Evolutionary conservation across 2,329 filamentous ascomycete species (phyloP), one percentile per base, ranked within the genome.

Genomic region (Aspergillus costaricaensis): DNA sequence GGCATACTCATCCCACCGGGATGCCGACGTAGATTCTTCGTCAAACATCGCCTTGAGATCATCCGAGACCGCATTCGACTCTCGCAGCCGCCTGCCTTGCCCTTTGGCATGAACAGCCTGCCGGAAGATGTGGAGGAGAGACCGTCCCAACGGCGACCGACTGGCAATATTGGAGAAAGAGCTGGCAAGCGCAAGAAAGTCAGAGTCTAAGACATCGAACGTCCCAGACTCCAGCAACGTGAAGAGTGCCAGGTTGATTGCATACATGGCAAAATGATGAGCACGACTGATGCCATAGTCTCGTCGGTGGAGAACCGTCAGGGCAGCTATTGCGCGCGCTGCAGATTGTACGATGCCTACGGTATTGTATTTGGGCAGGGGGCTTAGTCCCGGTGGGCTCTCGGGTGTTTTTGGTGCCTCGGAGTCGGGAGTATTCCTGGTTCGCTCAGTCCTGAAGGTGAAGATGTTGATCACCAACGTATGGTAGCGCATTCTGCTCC

Each of bases 241-340:
- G 47, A 77, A 77, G 0, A 77, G 60, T 2, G 75, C 75, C 7
- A 77, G 65, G 21, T 76, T 77, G 51, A 77, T 72, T 0, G 75
- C 73, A 53, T 76, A 77, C 59, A 77, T 65, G 12, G 74, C 71
- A 48, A 76, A 77, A 19, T 72, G 67, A 56, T 77, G 75, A 5
- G 72, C 73, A 4, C 74, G 70, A 32, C 62, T 71, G 57, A 77
- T 64, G 4, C 75, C 73, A 54, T 70, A 75, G 39, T 77, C 73
- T 9, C 67, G 67, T 12, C 72, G 67, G 30, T 76, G 71, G 0
- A 73, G 64, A 10, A 69, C 70, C 0, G 71, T 63, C 3, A 77
- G 65, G 1, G 55, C 44, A 1, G 74, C 68, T 14, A 77, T 77
- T 3, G 60, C 62, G 3, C 69, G 72, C 0, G 74, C 74, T 0